Base-by-base conservation (phyloP, 2,329 filamentous ascomycete species). In the Thermomyces lanuginosus region DNA sequence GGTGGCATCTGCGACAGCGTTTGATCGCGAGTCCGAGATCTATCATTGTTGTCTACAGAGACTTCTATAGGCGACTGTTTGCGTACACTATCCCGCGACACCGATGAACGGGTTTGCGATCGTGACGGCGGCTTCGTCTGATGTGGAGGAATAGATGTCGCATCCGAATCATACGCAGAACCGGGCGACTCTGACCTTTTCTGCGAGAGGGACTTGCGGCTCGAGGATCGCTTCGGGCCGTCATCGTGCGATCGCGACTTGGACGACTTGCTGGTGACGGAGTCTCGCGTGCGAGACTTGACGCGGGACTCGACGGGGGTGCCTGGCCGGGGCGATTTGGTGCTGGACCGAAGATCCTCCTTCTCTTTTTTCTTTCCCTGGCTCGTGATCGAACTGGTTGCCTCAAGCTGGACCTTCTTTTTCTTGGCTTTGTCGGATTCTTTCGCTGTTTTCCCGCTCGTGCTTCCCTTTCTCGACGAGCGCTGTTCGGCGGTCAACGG, bases 401-500 rank as follows among this genome's bases (percentile, higher is more conserved):
- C 43, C 14, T 52, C 47, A n/a, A 49, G 42, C 32, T 48, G 42
- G 16, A 46, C 48, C 23, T 50, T 46, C 33, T 45, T 54, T 19
- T 45, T 38, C 28, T 48, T 51, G 28, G 43, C 51, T 27, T 43
- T 50, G 35, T 45, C 23, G 33, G 44, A 35, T 39, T 48, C 29
- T 10, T 30, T 28, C 18, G 26, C 17, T 40, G 28, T 53, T 6
- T 46, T 41, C 8, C 43, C 44, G 16, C 42, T 35, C n/a, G 44
- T 33, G 32, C 48, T 53, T 29, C 45, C 49, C 34, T 49, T 54
- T 21, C 44, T 43, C 16, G 47, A 46, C 8, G 47, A 47, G 15
- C 45, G 40, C 31, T 56, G 53, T 22, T 61, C 58, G 16, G 54
- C 40, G 14, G 59, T 63, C 35, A 63, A 46, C 5, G 60, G 60